These are phyloP conservation scores for Pseudogymnoascus sp. DNA, from an alignment of 2,329 filamentous ascomycete genomes.

Conservation along the genomic window DNA sequence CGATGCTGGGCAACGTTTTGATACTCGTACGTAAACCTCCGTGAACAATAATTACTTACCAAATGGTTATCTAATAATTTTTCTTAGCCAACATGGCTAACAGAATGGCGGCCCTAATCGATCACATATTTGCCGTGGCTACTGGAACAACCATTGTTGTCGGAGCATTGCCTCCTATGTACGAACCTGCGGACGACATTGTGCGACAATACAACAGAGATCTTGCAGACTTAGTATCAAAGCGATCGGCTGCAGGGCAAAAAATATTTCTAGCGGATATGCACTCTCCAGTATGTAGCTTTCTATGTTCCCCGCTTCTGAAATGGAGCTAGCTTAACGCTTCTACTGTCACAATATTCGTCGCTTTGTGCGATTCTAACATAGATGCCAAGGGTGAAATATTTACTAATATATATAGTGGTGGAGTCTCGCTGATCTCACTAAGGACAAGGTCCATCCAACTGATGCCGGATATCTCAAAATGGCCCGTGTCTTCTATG, in stretches of 20 bases:
- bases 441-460: not conserved
- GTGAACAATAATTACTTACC: not conserved
- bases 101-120: not conserved
- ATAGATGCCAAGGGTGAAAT: not conserved
- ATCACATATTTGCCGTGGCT: not conserved
- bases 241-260: not conserved
- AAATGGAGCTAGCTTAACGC: not conserved
- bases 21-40: not conserved
- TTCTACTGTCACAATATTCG: not conserved
- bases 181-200: not conserved
- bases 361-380: not conserved
- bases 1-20: slow-evolving; percentile 8
- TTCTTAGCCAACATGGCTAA: not conserved
- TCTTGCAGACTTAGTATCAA: not conserved
- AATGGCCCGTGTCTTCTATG: not conserved
- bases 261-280: not conserved
- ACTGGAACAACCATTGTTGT: not conserved
- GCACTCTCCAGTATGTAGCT: not conserved
- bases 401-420: not conserved
- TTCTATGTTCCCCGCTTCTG: not conserved
- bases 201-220: not conserved
- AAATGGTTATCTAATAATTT: not conserved
- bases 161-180: not conserved
- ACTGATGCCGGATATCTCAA: not conserved
- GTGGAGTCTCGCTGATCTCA: slow-evolving; percentile 15